Conservation (phyloP, 2,329 filamentous ascomycete genomes). For the Ilyonectria mors-panacis region DNA sequence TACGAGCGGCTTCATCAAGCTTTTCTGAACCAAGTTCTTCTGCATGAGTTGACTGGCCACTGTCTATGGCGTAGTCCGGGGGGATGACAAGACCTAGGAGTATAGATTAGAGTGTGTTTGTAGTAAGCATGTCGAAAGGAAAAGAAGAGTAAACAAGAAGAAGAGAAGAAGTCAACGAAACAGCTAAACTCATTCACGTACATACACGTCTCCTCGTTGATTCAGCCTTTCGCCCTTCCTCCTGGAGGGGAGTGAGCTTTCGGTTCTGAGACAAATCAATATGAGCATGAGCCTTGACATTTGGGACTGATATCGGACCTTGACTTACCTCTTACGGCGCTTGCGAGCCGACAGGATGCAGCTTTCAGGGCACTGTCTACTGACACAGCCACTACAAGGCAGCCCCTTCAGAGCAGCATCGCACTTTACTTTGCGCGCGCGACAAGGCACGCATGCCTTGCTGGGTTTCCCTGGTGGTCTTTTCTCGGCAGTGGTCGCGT, state of each 20-base stretch:
- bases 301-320: background rate
- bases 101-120: too few relatives aligned
- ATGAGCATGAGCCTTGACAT: too few relatives aligned
- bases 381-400: constrained; percentile 36
- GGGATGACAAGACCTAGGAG: background rate
- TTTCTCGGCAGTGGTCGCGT: background rate
- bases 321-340: constrained; percentile 26
- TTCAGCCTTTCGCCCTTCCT: too few relatives aligned
- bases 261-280: too few relatives aligned
- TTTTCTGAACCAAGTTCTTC: background rate
- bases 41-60: background rate
- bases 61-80: background rate
- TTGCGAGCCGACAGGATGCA: constrained; percentile 37
- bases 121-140: too few relatives aligned
- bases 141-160: too few relatives aligned
- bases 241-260: too few relatives aligned
- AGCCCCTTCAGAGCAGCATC: constrained; percentile 32
- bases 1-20: background rate
- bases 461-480: constrained; percentile 24
- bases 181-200: too few relatives aligned
- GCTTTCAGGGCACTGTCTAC: constrained; percentile 8
- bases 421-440: constrained; percentile 40
- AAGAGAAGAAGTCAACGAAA: too few relatives aligned
- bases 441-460: constrained; percentile 39
- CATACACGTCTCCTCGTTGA: too few relatives aligned